Conservation (phyloP, 805 yeast species). For the Monosporozyma aquatica region DNA sequence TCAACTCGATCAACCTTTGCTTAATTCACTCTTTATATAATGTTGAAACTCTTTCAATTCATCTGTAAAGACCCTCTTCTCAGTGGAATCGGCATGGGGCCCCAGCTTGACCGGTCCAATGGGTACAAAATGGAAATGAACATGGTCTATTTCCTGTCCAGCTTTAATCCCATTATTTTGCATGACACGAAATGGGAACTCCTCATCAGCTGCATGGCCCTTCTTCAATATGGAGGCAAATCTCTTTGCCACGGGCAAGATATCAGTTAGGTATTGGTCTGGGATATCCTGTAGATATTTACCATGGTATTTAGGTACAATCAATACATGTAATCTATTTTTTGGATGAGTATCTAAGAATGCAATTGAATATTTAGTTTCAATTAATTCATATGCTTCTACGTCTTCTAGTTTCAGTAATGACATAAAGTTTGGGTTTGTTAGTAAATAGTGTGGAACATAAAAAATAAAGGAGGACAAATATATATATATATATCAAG, state of each 20-base stretch:
- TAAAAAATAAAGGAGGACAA: too few species aligned
- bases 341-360: conserved; percentile 92
- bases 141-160: conserved; percentile 91
- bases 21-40: neutral
- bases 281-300: conserved; percentile 86
- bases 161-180: conserved; percentile 94
- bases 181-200: conserved; percentile 43
- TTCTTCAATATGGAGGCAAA: conserved; percentile 52
- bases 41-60: conserved; percentile 1
- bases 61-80: conserved; percentile 41
- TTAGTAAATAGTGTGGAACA: neutral
- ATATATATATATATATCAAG: too few species aligned
- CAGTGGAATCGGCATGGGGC: conserved; percentile 86
- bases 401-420: conserved; percentile 54
- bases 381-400: conserved; percentile 82
- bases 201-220: conserved; percentile 12
- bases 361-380: conserved; percentile 69
- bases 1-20: neutral
- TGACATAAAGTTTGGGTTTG: neutral
- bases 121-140: conserved; percentile 94
- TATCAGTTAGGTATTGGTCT: conserved; percentile 77
- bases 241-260: conserved; percentile 85
- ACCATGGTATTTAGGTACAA: conserved; percentile 90
- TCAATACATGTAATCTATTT: conserved; percentile 77
- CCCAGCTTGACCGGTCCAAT: conserved; percentile 54